Evolutionary conservation across 257 asterid species (phyloP).

Genomic region (Lavandula angustifolia): DNA sequence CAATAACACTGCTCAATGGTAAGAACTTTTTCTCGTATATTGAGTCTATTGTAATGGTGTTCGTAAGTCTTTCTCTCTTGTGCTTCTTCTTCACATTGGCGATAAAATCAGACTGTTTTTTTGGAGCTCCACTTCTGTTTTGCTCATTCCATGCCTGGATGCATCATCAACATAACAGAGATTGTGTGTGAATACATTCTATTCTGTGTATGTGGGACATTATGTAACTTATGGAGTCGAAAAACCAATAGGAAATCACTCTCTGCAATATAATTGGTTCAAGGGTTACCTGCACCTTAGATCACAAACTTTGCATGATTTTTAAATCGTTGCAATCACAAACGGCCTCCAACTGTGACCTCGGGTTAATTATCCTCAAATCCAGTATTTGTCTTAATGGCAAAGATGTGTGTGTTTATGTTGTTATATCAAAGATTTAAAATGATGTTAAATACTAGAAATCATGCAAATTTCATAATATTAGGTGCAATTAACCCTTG

Average conservation of each 20-base stretch:
- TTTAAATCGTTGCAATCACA: too few relatives aligned
- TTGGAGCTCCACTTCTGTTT: slow-evolving; percentile 73
- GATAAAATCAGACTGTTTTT: slow-evolving; percentile 63
- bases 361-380: too few relatives aligned
- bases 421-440: too few relatives aligned
- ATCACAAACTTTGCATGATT: too few relatives aligned
- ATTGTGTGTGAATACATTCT: not conserved
- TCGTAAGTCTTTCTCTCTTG: slow-evolving; percentile 66
- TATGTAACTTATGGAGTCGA: not conserved
- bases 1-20: slow-evolving; percentile 78
- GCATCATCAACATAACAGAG: slow-evolving; percentile 15
- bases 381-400: too few relatives aligned
- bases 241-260: slow-evolving; percentile 2
- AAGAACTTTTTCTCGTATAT: slow-evolving; percentile 78
- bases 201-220: not conserved
- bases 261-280: not conserved
- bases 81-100: slow-evolving; percentile 63
- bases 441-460: too few relatives aligned
- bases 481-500: too few relatives aligned
- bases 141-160: slow-evolving; percentile 90
- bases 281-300: not conserved
- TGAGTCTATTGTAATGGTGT: slow-evolving; percentile 79
- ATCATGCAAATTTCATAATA: too few relatives aligned
- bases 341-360: too few relatives aligned
- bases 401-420: too few relatives aligned